These are phyloP conservation scores for Asterella californica DNA, from an alignment of 225 moss, liverwort and hornwort species.

Conservation along the genomic window DNA sequence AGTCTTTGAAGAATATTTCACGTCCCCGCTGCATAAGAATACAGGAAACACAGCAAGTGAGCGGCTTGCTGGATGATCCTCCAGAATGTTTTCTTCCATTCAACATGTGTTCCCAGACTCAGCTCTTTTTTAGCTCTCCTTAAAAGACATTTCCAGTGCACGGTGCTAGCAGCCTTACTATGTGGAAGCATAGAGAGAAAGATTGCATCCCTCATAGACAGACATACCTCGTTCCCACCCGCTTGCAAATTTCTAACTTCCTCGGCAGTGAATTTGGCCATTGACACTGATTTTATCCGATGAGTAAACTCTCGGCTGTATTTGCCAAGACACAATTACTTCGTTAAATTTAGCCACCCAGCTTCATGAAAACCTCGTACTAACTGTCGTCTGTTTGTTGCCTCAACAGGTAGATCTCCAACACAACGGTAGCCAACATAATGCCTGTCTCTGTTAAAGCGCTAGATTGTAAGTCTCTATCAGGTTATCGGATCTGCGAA, in stretches of 20 bases:
- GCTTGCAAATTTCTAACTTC: slow-evolving; percentile 76
- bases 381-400: not conserved
- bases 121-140: not conserved
- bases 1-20: slow-evolving; percentile 74
- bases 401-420: not conserved
- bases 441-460: not conserved
- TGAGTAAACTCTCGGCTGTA: slow-evolving; percentile 85
- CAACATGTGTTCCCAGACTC: not conserved
- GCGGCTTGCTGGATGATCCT: not conserved
- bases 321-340: too few species aligned
- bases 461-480: not conserved
- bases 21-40: slow-evolving; percentile 62
- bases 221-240: slow-evolving; percentile 87
- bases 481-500: not conserved
- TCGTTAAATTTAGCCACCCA: not conserved
- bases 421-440: not conserved
- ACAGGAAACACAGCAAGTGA: not conserved
- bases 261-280: slow-evolving; percentile 90
- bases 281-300: slow-evolving; percentile 91
- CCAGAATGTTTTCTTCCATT: not conserved
- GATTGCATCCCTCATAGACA: not conserved
- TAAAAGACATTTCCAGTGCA: not conserved
- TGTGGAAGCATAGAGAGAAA: not conserved
- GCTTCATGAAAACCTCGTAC: not conserved
- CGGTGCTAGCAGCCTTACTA: not conserved